Evolutionary conservation across 768 basidiomycete species (phyloP), one percentile per base, ranked within the genome.

Genomic region (Mycena chlorophos): DNA sequence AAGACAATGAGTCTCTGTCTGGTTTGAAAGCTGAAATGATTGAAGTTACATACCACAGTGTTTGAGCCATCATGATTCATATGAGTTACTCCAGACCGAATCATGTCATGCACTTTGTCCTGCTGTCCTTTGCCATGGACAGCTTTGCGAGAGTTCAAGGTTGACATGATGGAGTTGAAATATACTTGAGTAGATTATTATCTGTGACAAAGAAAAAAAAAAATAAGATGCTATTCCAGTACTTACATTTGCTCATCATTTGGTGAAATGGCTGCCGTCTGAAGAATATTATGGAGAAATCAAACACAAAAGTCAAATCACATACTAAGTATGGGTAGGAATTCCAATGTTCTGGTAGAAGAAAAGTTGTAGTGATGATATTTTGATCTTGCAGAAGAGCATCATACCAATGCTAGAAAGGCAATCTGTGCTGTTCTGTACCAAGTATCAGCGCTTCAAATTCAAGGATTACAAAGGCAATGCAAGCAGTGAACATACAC

Each of bases 221-320:
- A 5, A 13, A 13, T 2, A 14, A 4, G 12, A 2, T 14, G 23
- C 27, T 13, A 19, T 3, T 14, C 17, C 28, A 20, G 4, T 26
- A 48, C 51, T 46, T 50, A 58, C 56, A 17, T 39, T 58, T 58
- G 1, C 56, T 48, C 5, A 58, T 48, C 3, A 54, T 22, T 23
- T 58, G 56, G 30, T 58, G 56, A 48, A 58, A 58, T 3, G 56
- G 56, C 22, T 53, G 51, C 56, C 56, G 17, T 8, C 31, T 34
- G 17, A n/a, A n/a, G n/a, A n/a, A n/a, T n/a, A n/a, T n/a, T 17
- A 34, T 34, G 8, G 31, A 17, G 8, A 34, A 34, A 34, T 34
- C 8, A 34, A 8, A 8, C 31, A 34, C 8, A 34, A 17, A 17
- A 34, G 31, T 17, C 31, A 34, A 34, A 34, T 8, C 8, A 34